These are phyloP conservation scores for Populus alba DNA, from an alignment of 345 rosid genomes.

Conservation along the genomic window DNA sequence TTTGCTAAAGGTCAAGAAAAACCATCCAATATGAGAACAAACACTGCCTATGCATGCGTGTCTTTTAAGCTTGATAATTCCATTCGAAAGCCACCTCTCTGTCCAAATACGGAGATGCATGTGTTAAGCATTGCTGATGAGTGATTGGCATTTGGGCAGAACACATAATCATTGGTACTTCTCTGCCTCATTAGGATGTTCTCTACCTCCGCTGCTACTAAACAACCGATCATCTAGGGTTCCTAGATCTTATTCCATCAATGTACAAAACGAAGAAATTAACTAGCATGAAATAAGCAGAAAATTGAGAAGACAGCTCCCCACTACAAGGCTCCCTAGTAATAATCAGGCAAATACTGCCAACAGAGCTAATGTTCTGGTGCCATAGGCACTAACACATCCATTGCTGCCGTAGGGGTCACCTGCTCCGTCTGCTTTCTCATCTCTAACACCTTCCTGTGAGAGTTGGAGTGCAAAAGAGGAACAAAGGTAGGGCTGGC, in stretches of 20 bases:
- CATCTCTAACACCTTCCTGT: conserved; percentile 80
- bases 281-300: background rate
- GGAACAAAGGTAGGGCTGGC: conserved; percentile 79
- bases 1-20: no score
- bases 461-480: conserved; percentile 67
- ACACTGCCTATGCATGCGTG: no score
- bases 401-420: background rate
- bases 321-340: conserved; percentile 25
- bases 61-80: background rate
- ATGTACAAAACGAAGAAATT: conserved; percentile 46
- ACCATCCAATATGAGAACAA: no score
- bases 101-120: background rate
- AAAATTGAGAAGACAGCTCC: conserved; percentile 23
- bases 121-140: background rate
- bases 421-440: conserved; percentile 41
- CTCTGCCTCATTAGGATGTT: conserved; percentile 7
- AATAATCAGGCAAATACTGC: conserved; percentile 30
- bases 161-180: conserved; percentile 1
- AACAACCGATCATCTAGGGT: conserved; percentile 26
- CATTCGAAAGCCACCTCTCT: background rate
- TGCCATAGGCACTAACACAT: background rate
- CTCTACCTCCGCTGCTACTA: conserved; percentile 13
- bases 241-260: conserved; percentile 35
- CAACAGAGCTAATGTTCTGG: conserved; percentile 28
- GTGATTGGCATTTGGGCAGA: background rate